These are phyloP conservation scores for Drechslerella coelobrocha DNA, from an alignment of 2,329 filamentous ascomycete genomes.

Conservation along the genomic window DNA sequence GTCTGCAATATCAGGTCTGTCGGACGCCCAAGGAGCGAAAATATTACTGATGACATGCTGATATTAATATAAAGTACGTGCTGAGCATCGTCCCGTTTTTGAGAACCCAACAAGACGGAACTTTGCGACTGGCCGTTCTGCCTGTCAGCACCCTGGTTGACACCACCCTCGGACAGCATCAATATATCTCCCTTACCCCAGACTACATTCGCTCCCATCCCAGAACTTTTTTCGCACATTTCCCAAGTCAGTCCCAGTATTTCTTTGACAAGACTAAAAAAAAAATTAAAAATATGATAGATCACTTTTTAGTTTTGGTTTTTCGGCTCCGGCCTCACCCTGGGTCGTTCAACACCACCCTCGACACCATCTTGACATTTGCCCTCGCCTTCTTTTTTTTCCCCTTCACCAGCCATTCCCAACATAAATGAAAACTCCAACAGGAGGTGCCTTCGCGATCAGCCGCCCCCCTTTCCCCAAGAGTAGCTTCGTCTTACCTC, in stretches of 20 bases:
- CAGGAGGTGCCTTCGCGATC: neutral
- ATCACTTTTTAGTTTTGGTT: conserved; percentile 10
- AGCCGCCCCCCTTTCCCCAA: neutral
- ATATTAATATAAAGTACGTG: neutral
- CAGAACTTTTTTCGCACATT: conserved; percentile 6
- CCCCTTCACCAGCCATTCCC: conserved; percentile 13
- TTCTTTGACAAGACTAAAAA: no score
- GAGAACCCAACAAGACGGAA: neutral
- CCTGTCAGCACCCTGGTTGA: neutral
- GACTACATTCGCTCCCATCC: conserved; percentile 8
- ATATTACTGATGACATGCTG: no score
- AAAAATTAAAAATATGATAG: no score
- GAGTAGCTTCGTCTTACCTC: conserved; percentile 44
- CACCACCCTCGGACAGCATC: neutral
- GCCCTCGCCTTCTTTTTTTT: conserved; percentile 1
- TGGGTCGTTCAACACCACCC: conserved; percentile 43
- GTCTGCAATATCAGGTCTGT: no score
- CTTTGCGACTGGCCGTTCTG: neutral
- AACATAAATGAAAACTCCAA: neutral
- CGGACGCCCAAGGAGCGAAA: no score
- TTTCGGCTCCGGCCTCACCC: conserved; percentile 25
- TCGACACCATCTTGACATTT: conserved; percentile 37
- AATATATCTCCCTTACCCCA: conserved; percentile 6
- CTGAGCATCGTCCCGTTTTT: neutral
- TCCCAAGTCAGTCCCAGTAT: no score